Evolutionary conservation across 2,329 filamentous ascomycete genomes (phyloP), one percentile per base, ranked within the genome.

Genomic region (Acephala macrosclerotiorum): DNA sequence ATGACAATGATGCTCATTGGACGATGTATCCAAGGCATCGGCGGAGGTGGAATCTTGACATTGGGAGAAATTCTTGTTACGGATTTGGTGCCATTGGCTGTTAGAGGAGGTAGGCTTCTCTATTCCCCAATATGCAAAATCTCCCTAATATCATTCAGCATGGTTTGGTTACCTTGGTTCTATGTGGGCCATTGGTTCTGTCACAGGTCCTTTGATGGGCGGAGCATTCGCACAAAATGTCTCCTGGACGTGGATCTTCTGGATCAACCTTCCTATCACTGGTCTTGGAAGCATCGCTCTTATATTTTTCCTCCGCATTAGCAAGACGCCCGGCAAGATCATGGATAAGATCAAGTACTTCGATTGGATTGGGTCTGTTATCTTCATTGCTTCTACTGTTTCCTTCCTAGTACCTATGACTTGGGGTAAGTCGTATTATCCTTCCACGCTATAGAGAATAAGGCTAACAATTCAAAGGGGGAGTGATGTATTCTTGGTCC

Each of bases 231-330:
- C 84, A 2, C 79, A 86, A 63, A 78, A 82, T 51, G 80, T 81
- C 1, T 77, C 77, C 0, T 88, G 87, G 88, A 77, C 84, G 9
- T 91, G 87, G 87, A 84, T 90, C 58, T 89, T 90, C 73, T 91
- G 84, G 82, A 75, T 76, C 47, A 75, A 76, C 36, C 58, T 76
- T 0, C 74, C 74, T 0, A 70, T 76, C 29, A 72, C 74, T 16
- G 71, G 70, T 11, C 29, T 61, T 5, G 74, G 74, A 33, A 57
- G 66, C 1, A 42, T 72, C 18, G 68, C 73, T 1, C 73, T 75
- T 35, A 58, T 69, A 16, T 45, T 76, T 12, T 76, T 75, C 60
- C 58, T 76, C 4, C 74, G 68, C 40, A 67, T 75, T 6, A 65
- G 70, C 25, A 65, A 71, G 29, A 68, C 70, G 3, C 64, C 66